Conservation (phyloP, 1,284 basidiomycete genomes). For the Fomitopsis palustris region DNA sequence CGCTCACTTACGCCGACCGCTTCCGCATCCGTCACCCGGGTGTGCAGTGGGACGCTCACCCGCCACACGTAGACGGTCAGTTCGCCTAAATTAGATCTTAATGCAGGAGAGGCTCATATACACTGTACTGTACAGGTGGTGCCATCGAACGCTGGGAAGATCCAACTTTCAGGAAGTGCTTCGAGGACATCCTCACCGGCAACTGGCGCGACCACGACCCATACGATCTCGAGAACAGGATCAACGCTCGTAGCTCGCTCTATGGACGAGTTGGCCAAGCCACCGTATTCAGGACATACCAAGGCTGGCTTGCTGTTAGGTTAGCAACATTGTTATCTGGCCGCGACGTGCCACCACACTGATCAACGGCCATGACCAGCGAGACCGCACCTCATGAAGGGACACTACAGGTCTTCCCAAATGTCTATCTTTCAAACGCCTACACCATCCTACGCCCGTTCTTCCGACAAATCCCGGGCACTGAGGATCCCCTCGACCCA, state of each 20-base stretch:
- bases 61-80: constrained; percentile 77
- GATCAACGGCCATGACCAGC: constrained; percentile 28
- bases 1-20: constrained; percentile 79
- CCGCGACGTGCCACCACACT: background rate
- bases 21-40: constrained; percentile 82
- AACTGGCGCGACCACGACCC: constrained; percentile 72
- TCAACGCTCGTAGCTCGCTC: constrained; percentile 57
- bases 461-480: constrained; percentile 53
- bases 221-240: constrained; percentile 59
- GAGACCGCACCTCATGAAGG: constrained; percentile 75
- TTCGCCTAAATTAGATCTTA: background rate
- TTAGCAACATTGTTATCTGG: constrained; percentile 16
- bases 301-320: constrained; percentile 74
- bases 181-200: constrained; percentile 62
- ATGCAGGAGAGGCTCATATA: no score
- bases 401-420: constrained; percentile 77
- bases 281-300: constrained; percentile 77
- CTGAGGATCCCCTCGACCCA: constrained; percentile 44
- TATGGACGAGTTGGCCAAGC: constrained; percentile 60
- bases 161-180: constrained; percentile 60
- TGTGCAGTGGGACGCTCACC: constrained; percentile 58
- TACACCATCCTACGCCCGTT: constrained; percentile 85
- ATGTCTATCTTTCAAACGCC: constrained; percentile 69
- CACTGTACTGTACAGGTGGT: constrained; percentile 45
- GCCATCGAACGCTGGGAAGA: constrained; percentile 88